phyloP scores from a whole-genome alignment of 2,329 filamentous ascomycete species.

The Emericellopsis atlantica region DNA sequence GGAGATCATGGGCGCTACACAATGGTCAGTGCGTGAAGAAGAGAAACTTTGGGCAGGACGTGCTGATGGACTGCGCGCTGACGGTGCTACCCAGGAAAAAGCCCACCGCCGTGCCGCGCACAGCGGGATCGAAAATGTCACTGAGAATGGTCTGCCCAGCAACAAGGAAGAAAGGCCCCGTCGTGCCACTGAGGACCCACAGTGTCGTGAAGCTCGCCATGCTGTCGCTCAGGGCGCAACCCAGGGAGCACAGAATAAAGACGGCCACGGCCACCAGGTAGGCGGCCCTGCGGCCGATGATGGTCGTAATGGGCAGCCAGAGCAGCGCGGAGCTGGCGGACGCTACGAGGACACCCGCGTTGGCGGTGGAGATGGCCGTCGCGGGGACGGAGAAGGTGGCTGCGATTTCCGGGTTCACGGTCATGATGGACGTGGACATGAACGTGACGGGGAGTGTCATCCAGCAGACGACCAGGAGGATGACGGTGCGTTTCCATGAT shows the following conservation, averaged over 20 bases:
- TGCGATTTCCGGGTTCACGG: constrained; percentile 7
- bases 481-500: constrained; percentile 4
- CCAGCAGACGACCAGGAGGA: constrained; percentile 9
- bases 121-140: constrained; percentile 5
- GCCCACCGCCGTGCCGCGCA: constrained; percentile 6
- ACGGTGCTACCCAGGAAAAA: constrained; percentile 5
- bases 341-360: constrained; percentile 5
- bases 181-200: constrained; percentile 6
- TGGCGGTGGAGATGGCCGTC: constrained; percentile 6
- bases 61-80: constrained; percentile 6
- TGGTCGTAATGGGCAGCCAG: constrained; percentile 5
- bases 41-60: not conserved
- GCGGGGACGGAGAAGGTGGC: constrained; percentile 2
- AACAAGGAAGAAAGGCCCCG: constrained; percentile 7
- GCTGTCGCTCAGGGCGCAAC: constrained; percentile 4
- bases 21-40: not conserved
- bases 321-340: constrained; percentile 6
- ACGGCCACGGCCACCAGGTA: constrained; percentile 5
- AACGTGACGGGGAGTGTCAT: constrained; percentile 6
- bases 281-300: constrained; percentile 4
- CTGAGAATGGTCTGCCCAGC: constrained; percentile 7
- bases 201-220: constrained; percentile 5
- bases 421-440: constrained; percentile 6
- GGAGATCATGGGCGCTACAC: constrained; percentile 7
- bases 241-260: constrained; percentile 4